Evolutionary conservation across 2,329 filamentous ascomycete genomes (phyloP).

Genomic region (Curvularia lunata): DNA sequence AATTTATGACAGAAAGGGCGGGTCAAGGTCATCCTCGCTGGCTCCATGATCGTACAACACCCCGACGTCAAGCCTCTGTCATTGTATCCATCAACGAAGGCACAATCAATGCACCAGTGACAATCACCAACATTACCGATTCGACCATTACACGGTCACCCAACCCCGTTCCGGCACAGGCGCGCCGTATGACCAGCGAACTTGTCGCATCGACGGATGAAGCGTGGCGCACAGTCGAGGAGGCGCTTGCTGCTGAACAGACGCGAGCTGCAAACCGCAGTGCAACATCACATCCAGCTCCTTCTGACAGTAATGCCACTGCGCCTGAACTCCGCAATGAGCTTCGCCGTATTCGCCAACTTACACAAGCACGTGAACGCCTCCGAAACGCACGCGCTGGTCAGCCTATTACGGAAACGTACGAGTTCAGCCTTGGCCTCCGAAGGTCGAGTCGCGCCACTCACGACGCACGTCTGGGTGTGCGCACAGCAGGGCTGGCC

Average conservation of each 20-base stretch:
- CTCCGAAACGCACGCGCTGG: conserved; percentile 43
- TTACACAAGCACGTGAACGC: conserved; percentile 47
- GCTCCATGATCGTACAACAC: conserved; percentile 30
- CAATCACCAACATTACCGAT: conserved; percentile 39
- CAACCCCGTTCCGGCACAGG: conserved; percentile 40
- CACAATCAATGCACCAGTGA: conserved; percentile 30
- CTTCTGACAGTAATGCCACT: conserved; percentile 27
- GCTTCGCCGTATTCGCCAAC: conserved; percentile 45
- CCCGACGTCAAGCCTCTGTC: conserved; percentile 51
- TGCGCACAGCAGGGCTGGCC: conserved; percentile 56
- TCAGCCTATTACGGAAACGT: conserved; percentile 31
- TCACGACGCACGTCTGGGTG: conserved; percentile 46
- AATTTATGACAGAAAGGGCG: conserved; percentile 31
- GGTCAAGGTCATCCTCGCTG: conserved; percentile 24
- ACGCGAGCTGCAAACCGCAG: conserved; percentile 28
- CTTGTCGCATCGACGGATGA: conserved; percentile 47
- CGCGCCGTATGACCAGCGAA: conserved; percentile 38
- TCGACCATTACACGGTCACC: conserved; percentile 40
- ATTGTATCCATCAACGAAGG: conserved; percentile 44
- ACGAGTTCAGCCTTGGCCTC: conserved; percentile 35
- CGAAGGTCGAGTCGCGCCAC: conserved; percentile 32
- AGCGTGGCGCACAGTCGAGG: conserved; percentile 58
- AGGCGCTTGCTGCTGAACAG: conserved; percentile 52
- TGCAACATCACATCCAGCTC: conserved; percentile 17
- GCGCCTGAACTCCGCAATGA: conserved; percentile 43